phyloP scores from a whole-genome alignment of 129 eudicot genomes.

The Arctium minus region DNA sequence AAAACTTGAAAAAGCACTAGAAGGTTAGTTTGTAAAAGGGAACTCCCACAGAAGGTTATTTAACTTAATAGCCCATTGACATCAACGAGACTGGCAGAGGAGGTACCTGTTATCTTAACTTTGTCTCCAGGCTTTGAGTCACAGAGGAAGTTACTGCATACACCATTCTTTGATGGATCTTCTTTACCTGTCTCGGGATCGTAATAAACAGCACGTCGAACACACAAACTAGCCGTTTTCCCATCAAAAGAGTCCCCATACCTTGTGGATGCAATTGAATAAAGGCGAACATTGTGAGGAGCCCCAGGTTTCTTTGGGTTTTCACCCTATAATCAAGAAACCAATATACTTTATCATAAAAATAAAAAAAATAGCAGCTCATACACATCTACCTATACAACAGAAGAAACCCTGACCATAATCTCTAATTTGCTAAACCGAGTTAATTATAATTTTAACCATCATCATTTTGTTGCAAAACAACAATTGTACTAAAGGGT shows the following conservation, averaged over 20 bases:
- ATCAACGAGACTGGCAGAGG: neutral
- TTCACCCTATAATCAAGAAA: constrained; percentile 58
- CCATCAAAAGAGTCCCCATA: constrained; percentile 95
- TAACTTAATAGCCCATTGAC: neutral
- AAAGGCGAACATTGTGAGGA: constrained; percentile 92
- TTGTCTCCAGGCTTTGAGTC: constrained; percentile 98
- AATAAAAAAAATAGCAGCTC: neutral
- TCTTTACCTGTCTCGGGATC: constrained; percentile 98
- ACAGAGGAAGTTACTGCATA: constrained; percentile 90
- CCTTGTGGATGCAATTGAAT: constrained; percentile 96
- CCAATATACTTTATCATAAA: neutral
- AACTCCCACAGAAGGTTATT: neutral
- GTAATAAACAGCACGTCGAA: constrained; percentile 87
- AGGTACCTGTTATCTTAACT: constrained; percentile 73
- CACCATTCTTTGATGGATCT: constrained; percentile 88
- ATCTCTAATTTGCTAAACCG: neutral
- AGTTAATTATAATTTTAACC: neutral
- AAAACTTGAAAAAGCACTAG: neutral
- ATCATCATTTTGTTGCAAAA: neutral
- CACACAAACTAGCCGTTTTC: constrained; percentile 91
- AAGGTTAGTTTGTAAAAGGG: neutral
- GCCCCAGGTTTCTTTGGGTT: constrained; percentile 93
- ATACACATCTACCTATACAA: neutral
- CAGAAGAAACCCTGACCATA: neutral
- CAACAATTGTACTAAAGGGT: neutral